These are phyloP conservation scores for Vigna radiata DNA, from an alignment of 306 rosid genomes.

Conservation along the genomic window DNA sequence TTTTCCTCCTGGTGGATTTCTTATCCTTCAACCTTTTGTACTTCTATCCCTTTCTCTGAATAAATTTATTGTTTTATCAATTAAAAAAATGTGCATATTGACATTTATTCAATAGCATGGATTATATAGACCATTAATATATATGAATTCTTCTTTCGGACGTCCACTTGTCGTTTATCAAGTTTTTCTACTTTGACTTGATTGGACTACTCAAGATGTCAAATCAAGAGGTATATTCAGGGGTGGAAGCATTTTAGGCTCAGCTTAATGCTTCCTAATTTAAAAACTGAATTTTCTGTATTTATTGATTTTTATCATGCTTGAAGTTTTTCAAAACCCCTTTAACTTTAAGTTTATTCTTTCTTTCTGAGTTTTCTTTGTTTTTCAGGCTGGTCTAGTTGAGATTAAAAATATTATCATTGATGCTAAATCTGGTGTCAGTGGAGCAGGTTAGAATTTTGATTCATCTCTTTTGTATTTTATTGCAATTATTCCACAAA, in stretches of 20 bases:
- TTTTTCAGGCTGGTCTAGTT: slow-evolving; percentile 78
- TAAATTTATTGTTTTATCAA: not conserved
- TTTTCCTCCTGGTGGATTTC: not conserved
- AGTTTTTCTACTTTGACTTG: slow-evolving; percentile 33
- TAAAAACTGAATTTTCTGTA: not conserved
- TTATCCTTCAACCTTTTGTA: slow-evolving; percentile 11
- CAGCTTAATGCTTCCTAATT: slow-evolving; percentile 20
- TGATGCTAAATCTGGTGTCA: slow-evolving; percentile 96
- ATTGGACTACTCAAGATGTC: slow-evolving; percentile 26
- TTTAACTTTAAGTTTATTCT: slow-evolving; percentile 22
- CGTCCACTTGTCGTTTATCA: slow-evolving; percentile 15
- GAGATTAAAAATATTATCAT: slow-evolving; percentile 64
- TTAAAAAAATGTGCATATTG: not conserved
- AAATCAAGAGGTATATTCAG: not conserved
- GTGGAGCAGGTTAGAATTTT: slow-evolving; percentile 85
- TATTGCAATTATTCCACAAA: not conserved
- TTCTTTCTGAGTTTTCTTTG: slow-evolving; percentile 42
- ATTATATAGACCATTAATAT: not conserved
- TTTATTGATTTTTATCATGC: slow-evolving; percentile 34
- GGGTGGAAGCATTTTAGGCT: slow-evolving; percentile 34
- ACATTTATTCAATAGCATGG: not conserved
- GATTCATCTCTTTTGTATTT: slow-evolving; percentile 22
- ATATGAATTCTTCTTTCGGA: not conserved
- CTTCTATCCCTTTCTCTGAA: slow-evolving; percentile 2
- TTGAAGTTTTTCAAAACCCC: slow-evolving; percentile 23